phyloP scores from a whole-genome alignment of 257 asterid genomes.

The Solanum tarijense region DNA sequence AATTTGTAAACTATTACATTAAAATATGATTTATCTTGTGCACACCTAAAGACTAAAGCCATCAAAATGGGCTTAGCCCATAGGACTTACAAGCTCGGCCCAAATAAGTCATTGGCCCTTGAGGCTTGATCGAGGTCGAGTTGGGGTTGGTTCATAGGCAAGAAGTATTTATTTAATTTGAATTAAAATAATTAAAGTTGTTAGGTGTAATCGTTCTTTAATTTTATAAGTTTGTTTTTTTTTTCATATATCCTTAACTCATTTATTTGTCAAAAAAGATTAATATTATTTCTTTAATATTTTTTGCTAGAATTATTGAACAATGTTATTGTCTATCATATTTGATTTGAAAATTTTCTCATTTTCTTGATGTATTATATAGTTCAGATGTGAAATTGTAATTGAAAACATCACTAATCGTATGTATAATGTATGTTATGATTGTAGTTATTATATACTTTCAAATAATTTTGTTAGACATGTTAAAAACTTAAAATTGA shows the following conservation, averaged over 20 bases:
- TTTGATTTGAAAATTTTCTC: not conserved
- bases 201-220: not conserved
- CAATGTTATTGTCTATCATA: fast-evolving
- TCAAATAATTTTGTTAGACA: not conserved
- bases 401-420: not conserved
- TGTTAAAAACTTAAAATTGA: not conserved
- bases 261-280: no score
- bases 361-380: not conserved
- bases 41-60: not conserved
- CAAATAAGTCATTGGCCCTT: not conserved
- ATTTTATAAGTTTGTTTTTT: no score
- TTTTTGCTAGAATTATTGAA: no score
- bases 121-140: not conserved
- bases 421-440: not conserved
- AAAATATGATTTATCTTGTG: not conserved
- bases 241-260: no score
- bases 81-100: not conserved
- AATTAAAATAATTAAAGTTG: no score
- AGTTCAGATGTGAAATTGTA: not conserved
- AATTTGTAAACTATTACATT: not conserved
- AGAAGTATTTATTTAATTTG: not conserved
- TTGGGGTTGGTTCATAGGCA: no score
- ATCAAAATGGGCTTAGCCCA: not conserved
- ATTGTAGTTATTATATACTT: not conserved
- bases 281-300: not conserved